Conservation (phyloP, 192 early-diverging fungal genomes). For the Spinellus fusiger region DNA sequence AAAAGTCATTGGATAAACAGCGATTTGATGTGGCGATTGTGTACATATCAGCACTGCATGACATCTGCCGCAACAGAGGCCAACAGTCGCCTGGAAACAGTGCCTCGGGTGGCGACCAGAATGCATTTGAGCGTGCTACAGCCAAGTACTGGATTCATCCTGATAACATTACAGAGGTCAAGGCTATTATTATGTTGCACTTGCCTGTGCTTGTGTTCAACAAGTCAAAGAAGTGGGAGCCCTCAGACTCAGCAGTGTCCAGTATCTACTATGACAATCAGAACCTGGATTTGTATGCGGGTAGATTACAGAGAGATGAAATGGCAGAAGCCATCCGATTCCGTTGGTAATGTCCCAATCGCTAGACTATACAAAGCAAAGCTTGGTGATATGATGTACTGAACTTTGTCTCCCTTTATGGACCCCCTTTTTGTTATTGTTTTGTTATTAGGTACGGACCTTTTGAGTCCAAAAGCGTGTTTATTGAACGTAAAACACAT, state of each 20-base stretch:
- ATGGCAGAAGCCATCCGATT: conserved; percentile 88
- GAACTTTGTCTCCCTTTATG: not conserved
- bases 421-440: not conserved
- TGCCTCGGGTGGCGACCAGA: conserved; percentile 27
- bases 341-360: conserved; percentile 74
- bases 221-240: conserved; percentile 51
- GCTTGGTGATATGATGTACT: not conserved
- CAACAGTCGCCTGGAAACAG: conserved; percentile 17
- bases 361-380: not conserved
- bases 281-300: conserved; percentile 84
- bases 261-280: conserved; percentile 95
- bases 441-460: conserved; percentile 25
- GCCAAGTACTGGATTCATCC: conserved; percentile 97
- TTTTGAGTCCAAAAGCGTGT: conserved; percentile 20
- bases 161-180: conserved; percentile 93
- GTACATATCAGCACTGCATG: conserved; percentile 80
- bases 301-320: conserved; percentile 82
- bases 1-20: conserved; percentile 69
- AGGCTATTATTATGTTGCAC: conserved; percentile 84
- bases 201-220: conserved; percentile 86
- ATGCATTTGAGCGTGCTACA: conserved; percentile 74
- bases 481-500: conserved; percentile 34
- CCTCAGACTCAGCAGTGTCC: conserved; percentile 84
- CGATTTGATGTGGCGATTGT: conserved; percentile 85
- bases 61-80: conserved; percentile 55